These are phyloP conservation scores for Calonectria montana DNA, from an alignment of 2,329 filamentous ascomycete species.

Conservation along the genomic window DNA sequence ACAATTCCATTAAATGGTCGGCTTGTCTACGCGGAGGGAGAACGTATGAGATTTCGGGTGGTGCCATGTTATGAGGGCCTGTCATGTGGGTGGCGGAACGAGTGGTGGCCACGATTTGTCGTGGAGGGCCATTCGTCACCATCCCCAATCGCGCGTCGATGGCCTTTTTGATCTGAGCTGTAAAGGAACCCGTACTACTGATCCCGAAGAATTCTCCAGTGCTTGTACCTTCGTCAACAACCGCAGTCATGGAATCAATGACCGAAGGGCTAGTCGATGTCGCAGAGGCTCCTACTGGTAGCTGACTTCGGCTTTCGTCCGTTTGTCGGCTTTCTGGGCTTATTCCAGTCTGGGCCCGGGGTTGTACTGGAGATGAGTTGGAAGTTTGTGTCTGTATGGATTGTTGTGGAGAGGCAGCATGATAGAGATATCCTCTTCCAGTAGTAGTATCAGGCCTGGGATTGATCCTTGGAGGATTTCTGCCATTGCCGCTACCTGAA, in stretches of 20 bases:
- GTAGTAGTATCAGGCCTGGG: background rate
- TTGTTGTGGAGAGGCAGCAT: background rate
- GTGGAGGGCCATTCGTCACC: background rate
- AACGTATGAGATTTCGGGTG: conserved; percentile 48
- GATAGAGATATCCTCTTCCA: background rate
- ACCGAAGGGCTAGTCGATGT: conserved; percentile 45
- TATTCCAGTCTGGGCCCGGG: background rate
- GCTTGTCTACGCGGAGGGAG: conserved; percentile 58
- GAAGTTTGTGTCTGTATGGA: background rate
- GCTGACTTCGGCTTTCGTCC: conserved; percentile 8
- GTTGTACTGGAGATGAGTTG: background rate
- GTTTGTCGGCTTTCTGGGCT: background rate
- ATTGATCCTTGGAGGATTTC: background rate
- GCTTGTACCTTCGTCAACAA: conserved; percentile 53
- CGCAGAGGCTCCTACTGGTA: conserved; percentile 24
- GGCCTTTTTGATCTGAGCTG: conserved; percentile 57
- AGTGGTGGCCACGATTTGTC: background rate
- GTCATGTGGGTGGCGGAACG: background rate
- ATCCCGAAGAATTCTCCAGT: conserved; percentile 59
- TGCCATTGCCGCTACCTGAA: background rate
- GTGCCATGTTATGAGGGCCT: background rate
- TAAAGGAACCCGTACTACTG: conserved; percentile 60
- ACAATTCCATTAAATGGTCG: conserved; percentile 56
- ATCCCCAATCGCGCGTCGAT: conserved; percentile 49
- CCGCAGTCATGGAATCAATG: conserved; percentile 58